A percentile compares a stretch with the other conserved stretches of the same genome.
Evolutionary conservation across 768 basidiomycete species (phyloP).

Genomic region (Galerina marginata): DNA sequence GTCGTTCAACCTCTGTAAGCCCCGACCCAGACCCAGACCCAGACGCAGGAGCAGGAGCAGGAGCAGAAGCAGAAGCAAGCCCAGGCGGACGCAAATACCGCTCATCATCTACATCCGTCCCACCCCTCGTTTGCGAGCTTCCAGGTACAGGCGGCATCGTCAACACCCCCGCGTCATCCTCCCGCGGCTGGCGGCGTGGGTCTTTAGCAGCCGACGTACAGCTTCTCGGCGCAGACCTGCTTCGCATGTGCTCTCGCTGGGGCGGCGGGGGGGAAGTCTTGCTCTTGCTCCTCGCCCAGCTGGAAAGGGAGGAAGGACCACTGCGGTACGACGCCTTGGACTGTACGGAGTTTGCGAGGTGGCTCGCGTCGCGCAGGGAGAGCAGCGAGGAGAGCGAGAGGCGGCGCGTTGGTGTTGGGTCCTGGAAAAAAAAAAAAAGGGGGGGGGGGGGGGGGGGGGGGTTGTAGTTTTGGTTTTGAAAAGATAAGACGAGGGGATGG

Average conservation of each 20-base stretch:
- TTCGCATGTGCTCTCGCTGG: constrained; percentile 3
- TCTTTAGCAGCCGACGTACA: constrained; percentile 6
- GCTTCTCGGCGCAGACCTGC: constrained; percentile 15
- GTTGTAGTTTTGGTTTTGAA: background rate
- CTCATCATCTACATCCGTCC: background rate
- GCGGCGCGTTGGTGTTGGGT: constrained; percentile 41
- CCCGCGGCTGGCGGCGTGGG: background rate
- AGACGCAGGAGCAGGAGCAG: too few relatives aligned
- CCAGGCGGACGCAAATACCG: too few relatives aligned
- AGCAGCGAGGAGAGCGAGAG: constrained; percentile 46
- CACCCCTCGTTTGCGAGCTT: background rate
- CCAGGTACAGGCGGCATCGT: too few relatives aligned
- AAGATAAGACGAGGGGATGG: background rate
- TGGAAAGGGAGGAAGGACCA: background rate
- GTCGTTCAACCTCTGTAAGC: too few relatives aligned
- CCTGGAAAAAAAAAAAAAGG: constrained; percentile 31
- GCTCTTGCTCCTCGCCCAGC: too few relatives aligned
- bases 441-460: too few relatives aligned
- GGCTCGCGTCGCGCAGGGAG: background rate
- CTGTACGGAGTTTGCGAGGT: too few relatives aligned
- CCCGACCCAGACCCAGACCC: too few relatives aligned
- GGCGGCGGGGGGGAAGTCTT: too few relatives aligned
- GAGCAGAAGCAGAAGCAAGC: background rate
- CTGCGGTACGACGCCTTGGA: too few relatives aligned
- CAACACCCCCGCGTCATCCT: background rate